Conservation (phyloP, 257 asterid genomes). For the Solanum sparsipilum region DNA sequence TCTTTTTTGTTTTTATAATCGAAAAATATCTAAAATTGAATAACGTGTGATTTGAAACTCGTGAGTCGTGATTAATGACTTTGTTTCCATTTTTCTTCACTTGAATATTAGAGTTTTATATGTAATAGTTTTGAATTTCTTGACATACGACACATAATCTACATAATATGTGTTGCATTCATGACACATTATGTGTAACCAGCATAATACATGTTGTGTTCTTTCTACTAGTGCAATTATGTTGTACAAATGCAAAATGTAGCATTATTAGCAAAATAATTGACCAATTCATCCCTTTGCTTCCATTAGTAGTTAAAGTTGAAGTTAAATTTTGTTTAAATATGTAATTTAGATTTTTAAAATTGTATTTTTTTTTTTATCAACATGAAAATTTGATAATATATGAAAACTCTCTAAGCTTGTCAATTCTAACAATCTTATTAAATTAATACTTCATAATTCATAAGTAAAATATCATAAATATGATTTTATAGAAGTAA, state of each 20-base stretch:
- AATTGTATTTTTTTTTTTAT: neutral
- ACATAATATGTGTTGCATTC: too few relatives aligned
- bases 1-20: neutral
- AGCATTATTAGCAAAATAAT: neutral
- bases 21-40: neutral
- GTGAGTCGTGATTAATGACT: neutral
- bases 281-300: neutral
- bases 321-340: neutral
- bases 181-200: neutral
- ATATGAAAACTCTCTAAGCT: neutral
- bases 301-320: neutral
- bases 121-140: rapidly evolving
- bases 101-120: neutral
- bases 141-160: too few relatives aligned
- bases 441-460: neutral
- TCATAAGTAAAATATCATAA: neutral
- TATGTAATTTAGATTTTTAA: neutral
- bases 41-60: neutral
- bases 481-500: neutral
- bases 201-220: neutral
- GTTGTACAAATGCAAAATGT: neutral
- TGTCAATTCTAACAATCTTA: neutral
- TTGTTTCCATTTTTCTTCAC: rapidly evolving
- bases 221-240: neutral
- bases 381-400: neutral